Evolutionary conservation across 805 yeast genomes (phyloP).

Genomic region (Saccharomycopsis babjevae): DNA sequence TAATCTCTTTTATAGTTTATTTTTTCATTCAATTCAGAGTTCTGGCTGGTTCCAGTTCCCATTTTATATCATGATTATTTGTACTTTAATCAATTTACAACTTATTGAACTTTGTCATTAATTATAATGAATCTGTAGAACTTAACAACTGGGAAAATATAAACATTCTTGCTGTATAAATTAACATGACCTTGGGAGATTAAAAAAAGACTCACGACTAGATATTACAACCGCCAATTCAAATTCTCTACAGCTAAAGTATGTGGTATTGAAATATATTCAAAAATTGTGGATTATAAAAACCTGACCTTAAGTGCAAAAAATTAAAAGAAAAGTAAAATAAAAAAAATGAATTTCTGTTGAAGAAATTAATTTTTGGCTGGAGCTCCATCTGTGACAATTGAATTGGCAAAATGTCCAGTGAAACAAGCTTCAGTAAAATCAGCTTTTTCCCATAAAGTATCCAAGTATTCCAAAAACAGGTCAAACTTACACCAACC

Average conservation of each 20-base stretch:
- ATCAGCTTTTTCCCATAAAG: constrained; percentile 15
- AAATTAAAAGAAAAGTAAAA: not conserved
- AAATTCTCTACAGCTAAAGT: too few relatives aligned
- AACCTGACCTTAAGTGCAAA: not conserved
- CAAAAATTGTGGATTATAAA: too few relatives aligned
- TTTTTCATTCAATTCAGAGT: not conserved
- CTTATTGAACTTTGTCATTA: not conserved
- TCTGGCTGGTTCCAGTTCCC: not conserved
- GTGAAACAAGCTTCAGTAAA: constrained; percentile 12
- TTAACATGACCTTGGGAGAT: too few relatives aligned
- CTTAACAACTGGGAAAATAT: too few relatives aligned
- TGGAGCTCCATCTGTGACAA: constrained; percentile 15
- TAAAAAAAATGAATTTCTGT: not conserved
- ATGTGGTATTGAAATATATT: too few relatives aligned
- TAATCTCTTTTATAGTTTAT: not conserved
- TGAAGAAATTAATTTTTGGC: not conserved
- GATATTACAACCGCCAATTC: too few relatives aligned
- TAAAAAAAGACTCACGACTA: too few relatives aligned
- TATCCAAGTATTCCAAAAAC: constrained; percentile 19
- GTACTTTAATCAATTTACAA: not conserved
- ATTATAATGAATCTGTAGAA: not conserved
- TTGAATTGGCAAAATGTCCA: constrained; percentile 5
- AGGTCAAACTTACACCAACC: constrained; percentile 20
- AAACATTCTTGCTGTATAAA: too few relatives aligned
- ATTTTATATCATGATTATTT: not conserved